These are phyloP conservation scores for Zoysia matrella DNA, from an alignment of 202 grass and related monocot species.

Conservation along the genomic window DNA sequence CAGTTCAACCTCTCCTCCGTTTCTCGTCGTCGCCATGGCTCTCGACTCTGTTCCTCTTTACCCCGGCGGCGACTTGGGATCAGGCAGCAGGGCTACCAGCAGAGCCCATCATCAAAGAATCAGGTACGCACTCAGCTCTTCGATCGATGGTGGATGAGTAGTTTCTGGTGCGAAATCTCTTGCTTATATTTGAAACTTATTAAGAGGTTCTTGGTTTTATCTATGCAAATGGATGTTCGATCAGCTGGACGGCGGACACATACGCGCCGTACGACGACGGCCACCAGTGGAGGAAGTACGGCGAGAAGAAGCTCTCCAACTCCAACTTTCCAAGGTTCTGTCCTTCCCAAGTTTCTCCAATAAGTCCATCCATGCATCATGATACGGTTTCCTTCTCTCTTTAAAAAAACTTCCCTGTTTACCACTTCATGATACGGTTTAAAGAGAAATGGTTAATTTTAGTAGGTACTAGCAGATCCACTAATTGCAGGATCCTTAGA, in stretches of 20 bases:
- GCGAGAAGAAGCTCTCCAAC: no score
- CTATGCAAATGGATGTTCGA: neutral
- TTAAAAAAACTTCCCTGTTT: neutral
- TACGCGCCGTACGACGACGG: no score
- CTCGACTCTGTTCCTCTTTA: constrained; percentile 45
- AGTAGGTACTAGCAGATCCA: neutral
- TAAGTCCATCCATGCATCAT: neutral
- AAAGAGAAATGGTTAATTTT: neutral
- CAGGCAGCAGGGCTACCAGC: neutral
- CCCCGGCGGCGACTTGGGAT: constrained; percentile 35
- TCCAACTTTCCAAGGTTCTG: no score
- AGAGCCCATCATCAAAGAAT: no score
- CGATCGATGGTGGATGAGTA: no score
- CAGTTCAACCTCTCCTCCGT: neutral
- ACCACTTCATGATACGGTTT: neutral
- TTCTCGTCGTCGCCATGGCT: constrained; percentile 44
- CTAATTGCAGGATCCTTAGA: neutral
- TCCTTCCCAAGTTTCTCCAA: neutral
- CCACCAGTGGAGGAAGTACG: no score
- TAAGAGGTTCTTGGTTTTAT: neutral
- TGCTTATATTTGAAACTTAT: no score
- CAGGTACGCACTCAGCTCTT: no score
- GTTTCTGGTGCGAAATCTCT: no score
- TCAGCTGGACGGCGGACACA: constrained; percentile 31
- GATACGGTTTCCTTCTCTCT: neutral